These are phyloP conservation scores for Pouteria glomerata DNA, from an alignment of 148 eudicot genomes.

Conservation along the genomic window DNA sequence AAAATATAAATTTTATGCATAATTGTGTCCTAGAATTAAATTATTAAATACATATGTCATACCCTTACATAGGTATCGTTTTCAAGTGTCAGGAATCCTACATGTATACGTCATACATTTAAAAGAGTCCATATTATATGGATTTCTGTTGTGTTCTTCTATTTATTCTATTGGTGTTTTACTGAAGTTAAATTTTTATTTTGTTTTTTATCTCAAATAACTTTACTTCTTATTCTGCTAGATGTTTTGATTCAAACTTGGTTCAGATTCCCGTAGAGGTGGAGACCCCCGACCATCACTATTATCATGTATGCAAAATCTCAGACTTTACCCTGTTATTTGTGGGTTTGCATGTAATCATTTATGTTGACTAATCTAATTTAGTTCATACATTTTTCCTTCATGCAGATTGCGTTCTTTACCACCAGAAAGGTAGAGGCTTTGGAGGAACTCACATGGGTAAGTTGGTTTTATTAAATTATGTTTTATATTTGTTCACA, in stretches of 20 bases:
- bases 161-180: neutral
- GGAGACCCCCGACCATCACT: constrained; percentile 82
- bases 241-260: constrained; percentile 83
- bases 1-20: too few relatives aligned
- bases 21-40: too few relatives aligned
- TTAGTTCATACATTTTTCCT: constrained; percentile 5
- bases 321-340: neutral
- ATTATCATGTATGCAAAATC: constrained; percentile 60
- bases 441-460: constrained; percentile 93
- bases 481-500: neutral
- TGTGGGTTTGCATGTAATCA: neutral
- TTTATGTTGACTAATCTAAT: neutral
- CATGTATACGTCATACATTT: too few relatives aligned
- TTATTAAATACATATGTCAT: too few relatives aligned
- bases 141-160: neutral
- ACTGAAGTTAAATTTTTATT: neutral
- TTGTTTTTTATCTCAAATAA: neutral
- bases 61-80: too few relatives aligned
- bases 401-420: constrained; percentile 79
- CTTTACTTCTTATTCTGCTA: constrained; percentile 25
- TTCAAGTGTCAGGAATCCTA: too few relatives aligned
- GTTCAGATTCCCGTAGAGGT: constrained; percentile 90
- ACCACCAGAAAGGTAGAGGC: constrained; percentile 71
- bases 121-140: neutral
- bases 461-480: constrained; percentile 19